These are phyloP conservation scores for Thalassiosira mediterranea DNA, from an alignment of 352 stramenopile genomes.

Conservation along the genomic window DNA sequence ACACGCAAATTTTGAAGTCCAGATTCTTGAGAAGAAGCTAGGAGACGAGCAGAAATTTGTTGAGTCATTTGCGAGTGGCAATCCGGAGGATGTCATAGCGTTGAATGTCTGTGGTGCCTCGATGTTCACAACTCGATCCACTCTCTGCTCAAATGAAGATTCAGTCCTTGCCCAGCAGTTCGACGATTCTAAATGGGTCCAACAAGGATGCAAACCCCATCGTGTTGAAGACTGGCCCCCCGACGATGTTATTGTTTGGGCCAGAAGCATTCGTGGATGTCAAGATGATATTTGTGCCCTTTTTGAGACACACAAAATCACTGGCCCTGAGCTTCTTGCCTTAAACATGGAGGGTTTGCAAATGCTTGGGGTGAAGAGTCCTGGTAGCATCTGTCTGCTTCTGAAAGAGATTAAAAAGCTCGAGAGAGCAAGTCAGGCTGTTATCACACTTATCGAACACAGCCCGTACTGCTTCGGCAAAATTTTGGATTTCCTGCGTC, in stretches of 20 bases:
- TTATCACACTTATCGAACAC: conserved; percentile 19
- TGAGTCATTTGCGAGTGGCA: conserved; percentile 10
- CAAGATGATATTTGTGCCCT: conserved; percentile 9
- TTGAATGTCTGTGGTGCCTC: conserved; percentile 15
- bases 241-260: conserved; percentile 13
- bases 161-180: conserved; percentile 26
- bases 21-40: conserved; percentile 4
- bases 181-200: conserved; percentile 22
- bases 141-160: conserved; percentile 6
- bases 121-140: conserved; percentile 12
- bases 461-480: conserved; percentile 40
- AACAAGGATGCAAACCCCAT: conserved; percentile 1
- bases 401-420: conserved; percentile 19
- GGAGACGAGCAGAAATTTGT: conserved; percentile 15
- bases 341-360: conserved; percentile 1
- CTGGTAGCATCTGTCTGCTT: conserved; percentile 7
- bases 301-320: conserved; percentile 16
- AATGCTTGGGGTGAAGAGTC: conserved; percentile 9
- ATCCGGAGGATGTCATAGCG: conserved; percentile 13
- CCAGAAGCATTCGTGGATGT: conserved; percentile 4
- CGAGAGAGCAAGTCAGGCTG: conserved; percentile 7
- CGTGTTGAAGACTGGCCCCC: conserved; percentile 15
- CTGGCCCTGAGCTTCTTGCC: conserved; percentile 6
- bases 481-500: conserved; percentile 15
- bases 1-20: background rate